A percentile compares a stretch with the other conserved stretches of the same genome.
Conservation (phyloP, 495 filamentous ascomycete species). For the Copromyces sp. region DNA sequence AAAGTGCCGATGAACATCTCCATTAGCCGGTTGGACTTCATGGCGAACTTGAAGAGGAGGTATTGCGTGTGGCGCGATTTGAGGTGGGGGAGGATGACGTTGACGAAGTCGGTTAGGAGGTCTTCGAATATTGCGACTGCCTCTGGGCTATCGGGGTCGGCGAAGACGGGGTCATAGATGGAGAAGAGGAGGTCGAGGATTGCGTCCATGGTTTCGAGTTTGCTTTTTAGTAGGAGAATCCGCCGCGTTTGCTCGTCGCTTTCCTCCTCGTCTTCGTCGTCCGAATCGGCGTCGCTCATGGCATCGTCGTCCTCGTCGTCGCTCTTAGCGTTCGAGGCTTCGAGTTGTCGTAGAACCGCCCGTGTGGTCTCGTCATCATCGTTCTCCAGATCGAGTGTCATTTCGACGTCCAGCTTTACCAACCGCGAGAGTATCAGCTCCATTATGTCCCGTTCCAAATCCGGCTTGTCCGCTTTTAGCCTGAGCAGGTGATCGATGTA, state of each 20-base stretch:
- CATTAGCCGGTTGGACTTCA: constrained; percentile 60
- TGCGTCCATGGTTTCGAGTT: constrained; percentile 85
- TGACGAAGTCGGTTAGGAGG: constrained; percentile 70
- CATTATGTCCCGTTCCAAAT: constrained; percentile 74
- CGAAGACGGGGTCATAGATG: constrained; percentile 62
- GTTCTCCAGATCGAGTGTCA: constrained; percentile 78
- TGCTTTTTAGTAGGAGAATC: constrained; percentile 57
- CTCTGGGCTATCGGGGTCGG: constrained; percentile 36
- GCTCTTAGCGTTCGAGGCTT: constrained; percentile 24
- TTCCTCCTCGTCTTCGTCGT: constrained; percentile 38
- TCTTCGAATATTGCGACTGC: constrained; percentile 52
- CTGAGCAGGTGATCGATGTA: constrained; percentile 73
- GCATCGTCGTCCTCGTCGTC: constrained; percentile 49
- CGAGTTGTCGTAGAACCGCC: constrained; percentile 35
- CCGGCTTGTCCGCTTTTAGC: constrained; percentile 63
- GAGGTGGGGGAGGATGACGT: constrained; percentile 62
- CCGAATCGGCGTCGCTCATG: constrained; percentile 43
- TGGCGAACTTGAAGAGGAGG: constrained; percentile 82
- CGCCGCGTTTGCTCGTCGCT: constrained; percentile 32
- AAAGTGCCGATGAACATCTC: constrained; percentile 75
- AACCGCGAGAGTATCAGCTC: constrained; percentile 71
- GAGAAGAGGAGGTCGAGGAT: constrained; percentile 83
- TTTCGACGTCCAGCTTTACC: constrained; percentile 84
- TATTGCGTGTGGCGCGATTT: constrained; percentile 26
- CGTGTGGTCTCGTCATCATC: constrained; percentile 41